A percentile compares a stretch with the other conserved stretches of the same genome.
phyloP scores from a whole-genome alignment of 2,329 filamentous ascomycete genomes.

The Colletotrichum eremochloae region DNA sequence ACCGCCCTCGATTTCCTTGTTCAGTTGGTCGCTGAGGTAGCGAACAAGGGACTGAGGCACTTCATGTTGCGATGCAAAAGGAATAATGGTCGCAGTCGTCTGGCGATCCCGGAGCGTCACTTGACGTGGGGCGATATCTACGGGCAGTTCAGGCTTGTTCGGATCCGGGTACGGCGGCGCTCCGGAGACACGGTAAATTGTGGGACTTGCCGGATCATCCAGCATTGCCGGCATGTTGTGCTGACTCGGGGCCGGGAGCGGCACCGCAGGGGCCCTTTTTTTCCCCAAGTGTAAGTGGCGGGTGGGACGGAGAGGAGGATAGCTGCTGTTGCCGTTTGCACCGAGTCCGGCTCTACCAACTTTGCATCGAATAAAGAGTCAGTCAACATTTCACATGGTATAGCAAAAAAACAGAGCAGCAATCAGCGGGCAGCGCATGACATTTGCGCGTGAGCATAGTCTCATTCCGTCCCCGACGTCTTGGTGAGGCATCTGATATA shows the following conservation, averaged over 20 bases:
- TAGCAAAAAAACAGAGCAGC: constrained; percentile 21
- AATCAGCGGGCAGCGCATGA: not conserved
- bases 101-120: constrained; percentile 87
- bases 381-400: constrained; percentile 39
- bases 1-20: constrained; percentile 91
- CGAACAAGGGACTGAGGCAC: constrained; percentile 81
- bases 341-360: constrained; percentile 16
- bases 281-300: not conserved
- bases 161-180: constrained; percentile 74
- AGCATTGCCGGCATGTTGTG: constrained; percentile 80
- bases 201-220: constrained; percentile 79
- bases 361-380: constrained; percentile 15
- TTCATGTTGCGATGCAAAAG: constrained; percentile 81
- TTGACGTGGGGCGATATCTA: constrained; percentile 78
- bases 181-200: constrained; percentile 78
- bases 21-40: constrained; percentile 87
- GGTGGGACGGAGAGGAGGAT: not conserved
- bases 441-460: not conserved
- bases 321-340: constrained; percentile 14
- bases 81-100: constrained; percentile 86
- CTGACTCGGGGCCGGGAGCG: constrained; percentile 20
- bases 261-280: constrained; percentile 21
- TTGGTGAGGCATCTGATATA: constrained; percentile 8
- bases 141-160: constrained; percentile 73
- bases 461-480: not conserved